Percentiles rank a stretch among this genome's conserved stretches.
phyloP scores from a whole-genome alignment of 257 asterid species.

The Leptodermis oblonga region DNA sequence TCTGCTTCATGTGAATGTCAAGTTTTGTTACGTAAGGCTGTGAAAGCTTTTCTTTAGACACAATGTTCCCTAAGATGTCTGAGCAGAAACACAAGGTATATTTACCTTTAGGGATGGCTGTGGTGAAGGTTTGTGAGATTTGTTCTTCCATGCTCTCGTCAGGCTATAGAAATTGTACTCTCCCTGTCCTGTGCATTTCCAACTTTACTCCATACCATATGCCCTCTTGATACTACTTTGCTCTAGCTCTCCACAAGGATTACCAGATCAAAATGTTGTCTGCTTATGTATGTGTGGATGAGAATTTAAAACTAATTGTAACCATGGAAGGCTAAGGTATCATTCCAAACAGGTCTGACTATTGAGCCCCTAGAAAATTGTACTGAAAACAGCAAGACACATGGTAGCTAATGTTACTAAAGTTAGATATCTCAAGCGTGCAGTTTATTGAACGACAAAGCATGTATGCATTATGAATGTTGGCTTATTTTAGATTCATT shows the following conservation, averaged over 20 bases:
- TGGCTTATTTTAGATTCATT: neutral
- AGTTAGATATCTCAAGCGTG: neutral
- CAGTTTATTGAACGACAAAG: neutral
- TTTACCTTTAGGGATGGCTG: neutral
- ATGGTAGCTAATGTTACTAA: too few relatives aligned
- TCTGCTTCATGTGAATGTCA: slow-evolving; percentile 7
- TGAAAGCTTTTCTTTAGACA: neutral
- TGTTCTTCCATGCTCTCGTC: too few relatives aligned
- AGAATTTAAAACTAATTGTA: too few relatives aligned
- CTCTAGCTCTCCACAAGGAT: neutral
- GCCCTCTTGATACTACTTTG: too few relatives aligned
- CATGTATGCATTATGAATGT: neutral
- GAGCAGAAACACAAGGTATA: neutral
- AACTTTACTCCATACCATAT: neutral
- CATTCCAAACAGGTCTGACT: neutral
- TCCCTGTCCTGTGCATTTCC: neutral
- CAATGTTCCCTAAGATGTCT: neutral
- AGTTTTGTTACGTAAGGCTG: neutral
- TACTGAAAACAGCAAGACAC: neutral
- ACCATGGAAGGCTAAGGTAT: neutral
- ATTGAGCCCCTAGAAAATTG: neutral
- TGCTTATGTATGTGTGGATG: neutral
- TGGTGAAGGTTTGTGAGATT: neutral
- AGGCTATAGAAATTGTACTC: neutral
- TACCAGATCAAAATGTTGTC: neutral